Base-by-base conservation (phyloP, 73 alveolate genomes). In the Paramecium sexaurelia region DNA sequence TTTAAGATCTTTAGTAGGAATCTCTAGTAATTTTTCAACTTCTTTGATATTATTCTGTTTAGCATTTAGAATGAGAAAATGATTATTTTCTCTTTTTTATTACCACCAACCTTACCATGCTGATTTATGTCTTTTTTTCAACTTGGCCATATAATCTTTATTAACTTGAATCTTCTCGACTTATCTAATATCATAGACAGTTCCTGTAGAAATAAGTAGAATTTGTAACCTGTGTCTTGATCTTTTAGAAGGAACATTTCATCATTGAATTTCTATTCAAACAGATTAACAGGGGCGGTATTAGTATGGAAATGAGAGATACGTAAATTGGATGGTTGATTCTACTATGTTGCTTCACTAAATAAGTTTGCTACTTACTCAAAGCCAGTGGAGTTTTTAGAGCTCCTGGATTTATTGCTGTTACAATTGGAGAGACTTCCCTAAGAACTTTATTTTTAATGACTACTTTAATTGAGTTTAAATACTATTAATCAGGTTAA, bases 71-170 rank as follows among this genome's bases (percentile, higher is more conserved):
- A 86, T 32, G 8, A 86, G 32, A 57, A 5, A 71, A n/a, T 39
- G 57, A 56, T 86, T 86, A 45, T 86, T 86, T 61, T 86, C 83
- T 8, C 85, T 56, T 41, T 86, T 86, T 39, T 86, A 45, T 37
- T 86, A n/a, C 93, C 93, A 86, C 93, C 93, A 86, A 26, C 85
- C 93, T 41, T 86, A 29, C 93, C 93, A 86, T 37, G 93, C 87
- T 9, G 66, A 57, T 61, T 86, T 86, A 86, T 86, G 83, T 86
- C 85, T 86, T 75, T 86, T 86, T 36, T 61, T 39, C 20, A 61
- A 75, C n/a, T 86, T 75, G 51, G 93, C 93, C 73, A 73, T 33
- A 24, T 73, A 73, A 13, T 73, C 87, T 35, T 73, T 73, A 36
- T 73, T 73, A 11, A 73, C 87, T 73, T 73, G 57, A 17, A 73